A percentile compares a stretch with the other conserved stretches of the same genome.
These are phyloP conservation scores for Neurospora intermedia DNA, from an alignment of 495 filamentous ascomycete species.

Conservation along the genomic window DNA sequence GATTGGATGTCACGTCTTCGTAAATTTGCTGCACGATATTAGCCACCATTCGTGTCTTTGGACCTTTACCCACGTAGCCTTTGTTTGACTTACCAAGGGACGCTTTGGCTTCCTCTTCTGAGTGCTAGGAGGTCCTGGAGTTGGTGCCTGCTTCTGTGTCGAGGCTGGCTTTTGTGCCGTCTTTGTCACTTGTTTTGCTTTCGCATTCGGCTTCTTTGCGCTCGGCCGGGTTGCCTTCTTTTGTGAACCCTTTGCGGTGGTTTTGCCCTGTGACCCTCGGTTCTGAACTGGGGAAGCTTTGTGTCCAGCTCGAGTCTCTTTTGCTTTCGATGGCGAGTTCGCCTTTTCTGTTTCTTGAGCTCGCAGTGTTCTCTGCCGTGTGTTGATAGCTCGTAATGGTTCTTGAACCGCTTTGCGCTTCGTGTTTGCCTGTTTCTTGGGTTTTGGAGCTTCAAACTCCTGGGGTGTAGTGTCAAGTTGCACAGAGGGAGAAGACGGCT, in stretches of 20 bases:
- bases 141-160: neutral
- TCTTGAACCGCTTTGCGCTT: neutral
- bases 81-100: constrained; percentile 9
- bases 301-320: neutral
- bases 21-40: constrained; percentile 11
- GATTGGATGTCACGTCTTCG: constrained; percentile 7
- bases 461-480: neutral
- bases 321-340: neutral
- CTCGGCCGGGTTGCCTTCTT: neutral
- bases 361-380: neutral
- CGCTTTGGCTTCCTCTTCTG: constrained; percentile 12
- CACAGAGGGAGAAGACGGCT: neutral
- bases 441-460: neutral
- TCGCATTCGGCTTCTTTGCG: neutral
- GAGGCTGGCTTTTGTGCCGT: neutral
- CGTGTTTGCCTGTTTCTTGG: neutral
- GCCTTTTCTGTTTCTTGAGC: neutral
- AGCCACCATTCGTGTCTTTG: neutral
- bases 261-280: neutral
- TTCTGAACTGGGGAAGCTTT: neutral
- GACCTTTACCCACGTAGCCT: neutral
- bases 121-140: neutral
- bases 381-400: neutral
- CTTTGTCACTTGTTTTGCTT: neutral
- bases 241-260: neutral